Conservation (phyloP, 108 stramenopile species). For the Aurantiochytrium sp. region DNA sequence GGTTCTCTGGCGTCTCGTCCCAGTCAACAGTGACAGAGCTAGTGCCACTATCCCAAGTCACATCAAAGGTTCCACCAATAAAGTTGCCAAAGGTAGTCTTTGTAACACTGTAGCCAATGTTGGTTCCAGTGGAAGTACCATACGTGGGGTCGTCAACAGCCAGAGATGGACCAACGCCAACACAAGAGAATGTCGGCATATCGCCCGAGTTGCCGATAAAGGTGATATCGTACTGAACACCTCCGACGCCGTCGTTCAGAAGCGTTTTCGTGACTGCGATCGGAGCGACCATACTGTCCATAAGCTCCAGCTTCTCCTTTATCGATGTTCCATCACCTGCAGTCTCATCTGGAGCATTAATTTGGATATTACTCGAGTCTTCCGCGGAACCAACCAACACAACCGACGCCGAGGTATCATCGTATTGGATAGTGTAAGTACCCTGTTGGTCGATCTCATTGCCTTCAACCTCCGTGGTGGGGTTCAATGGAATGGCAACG, state of each 20-base stretch:
- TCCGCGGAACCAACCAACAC: neutral
- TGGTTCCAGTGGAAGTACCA: neutral
- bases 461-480: neutral
- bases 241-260: constrained; percentile 3
- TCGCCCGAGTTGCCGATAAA: neutral
- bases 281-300: neutral
- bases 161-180: neutral
- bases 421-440: neutral
- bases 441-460: neutral
- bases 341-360: neutral
- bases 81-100: neutral
- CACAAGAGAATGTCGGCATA: neutral
- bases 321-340: neutral
- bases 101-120: neutral
- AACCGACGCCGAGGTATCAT: neutral
- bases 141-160: neutral
- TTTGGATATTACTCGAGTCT: neutral
- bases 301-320: neutral
- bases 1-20: neutral
- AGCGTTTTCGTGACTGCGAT: neutral
- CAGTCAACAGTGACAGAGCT: neutral
- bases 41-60: neutral
- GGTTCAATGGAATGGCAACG: neutral
- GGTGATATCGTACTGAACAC: neutral
- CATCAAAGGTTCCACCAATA: neutral